These are phyloP conservation scores for Monilinia vaccinii-corymbosi DNA, from an alignment of 2,329 filamentous ascomycete species.

Conservation along the genomic window DNA sequence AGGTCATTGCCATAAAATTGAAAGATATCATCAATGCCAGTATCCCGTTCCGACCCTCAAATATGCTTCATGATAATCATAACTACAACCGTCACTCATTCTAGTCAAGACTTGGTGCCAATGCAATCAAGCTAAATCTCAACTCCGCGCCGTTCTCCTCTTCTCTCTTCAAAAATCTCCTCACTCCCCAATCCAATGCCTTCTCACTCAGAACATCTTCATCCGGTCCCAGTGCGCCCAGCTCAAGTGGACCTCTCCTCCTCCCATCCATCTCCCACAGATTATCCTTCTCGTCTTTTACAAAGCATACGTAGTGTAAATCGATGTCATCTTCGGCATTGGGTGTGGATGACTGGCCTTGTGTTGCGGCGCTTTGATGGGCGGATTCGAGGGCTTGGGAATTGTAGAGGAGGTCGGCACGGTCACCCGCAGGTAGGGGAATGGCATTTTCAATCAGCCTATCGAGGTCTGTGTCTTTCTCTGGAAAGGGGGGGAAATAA, in stretches of 20 bases:
- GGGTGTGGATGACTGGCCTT: slow-evolving; percentile 65
- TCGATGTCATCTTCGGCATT: slow-evolving; percentile 69
- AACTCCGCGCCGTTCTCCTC: slow-evolving; percentile 22
- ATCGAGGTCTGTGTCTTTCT: slow-evolving; percentile 38
- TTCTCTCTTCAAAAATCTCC: slow-evolving; percentile 32
- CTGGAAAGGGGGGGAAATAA: slow-evolving; percentile 19
- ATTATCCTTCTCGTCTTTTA: slow-evolving; percentile 59
- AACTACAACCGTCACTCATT: background rate
- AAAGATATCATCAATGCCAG: background rate
- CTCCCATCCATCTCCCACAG: slow-evolving; percentile 67
- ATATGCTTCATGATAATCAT: background rate
- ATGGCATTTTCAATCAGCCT: slow-evolving; percentile 61
- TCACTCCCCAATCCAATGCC: slow-evolving; percentile 60
- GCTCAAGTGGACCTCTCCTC: slow-evolving; percentile 48
- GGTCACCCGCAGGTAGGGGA: slow-evolving; percentile 54
- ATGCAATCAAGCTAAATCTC: slow-evolving; percentile 26
- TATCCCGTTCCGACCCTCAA: background rate
- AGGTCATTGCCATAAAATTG: background rate
- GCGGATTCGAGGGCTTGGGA: slow-evolving; percentile 68
- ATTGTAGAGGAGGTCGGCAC: slow-evolving; percentile 70
- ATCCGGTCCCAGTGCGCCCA: slow-evolving; percentile 37
- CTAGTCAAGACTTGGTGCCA: slow-evolving; percentile 23
- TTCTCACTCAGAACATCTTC: slow-evolving; percentile 70
- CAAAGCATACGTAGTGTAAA: slow-evolving; percentile 92
- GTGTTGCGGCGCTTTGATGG: slow-evolving; percentile 78